phyloP scores from a whole-genome alignment of 2,329 filamentous ascomycete species.

The Parasarocladium wereldwijsianum region DNA sequence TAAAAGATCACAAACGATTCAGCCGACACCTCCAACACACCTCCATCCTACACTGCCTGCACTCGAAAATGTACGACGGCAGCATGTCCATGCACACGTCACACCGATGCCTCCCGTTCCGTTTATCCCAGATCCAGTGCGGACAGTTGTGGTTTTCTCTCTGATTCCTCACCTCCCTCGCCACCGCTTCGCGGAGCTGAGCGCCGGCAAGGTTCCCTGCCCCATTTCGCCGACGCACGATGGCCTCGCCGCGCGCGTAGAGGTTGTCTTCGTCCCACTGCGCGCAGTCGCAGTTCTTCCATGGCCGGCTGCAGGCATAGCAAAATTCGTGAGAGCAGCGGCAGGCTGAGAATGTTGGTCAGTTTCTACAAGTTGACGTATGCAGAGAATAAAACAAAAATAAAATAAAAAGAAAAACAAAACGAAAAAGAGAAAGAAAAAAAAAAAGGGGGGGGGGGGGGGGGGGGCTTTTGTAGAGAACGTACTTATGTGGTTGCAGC shows the following conservation, averaged over 20 bases:
- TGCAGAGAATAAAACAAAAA: background rate
- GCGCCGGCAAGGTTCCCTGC: background rate
- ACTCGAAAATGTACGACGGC: background rate
- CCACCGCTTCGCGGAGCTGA: background rate
- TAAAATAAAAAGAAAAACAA: background rate
- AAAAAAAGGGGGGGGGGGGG: no score
- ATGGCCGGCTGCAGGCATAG: background rate
- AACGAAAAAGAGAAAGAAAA: background rate
- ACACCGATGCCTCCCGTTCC: background rate
- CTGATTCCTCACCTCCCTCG: background rate
- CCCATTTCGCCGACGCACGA: background rate
- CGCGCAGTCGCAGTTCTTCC: conserved; percentile 1
- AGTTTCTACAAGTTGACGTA: background rate
- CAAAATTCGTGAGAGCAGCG: background rate
- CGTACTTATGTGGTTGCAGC: conserved; percentile 43
- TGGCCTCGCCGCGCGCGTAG: background rate
- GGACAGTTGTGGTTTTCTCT: background rate
- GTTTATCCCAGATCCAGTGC: background rate
- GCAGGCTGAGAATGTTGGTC: background rate
- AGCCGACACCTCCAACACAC: background rate
- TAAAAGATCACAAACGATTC: background rate
- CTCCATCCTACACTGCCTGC: background rate
- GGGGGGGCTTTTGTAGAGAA: no score
- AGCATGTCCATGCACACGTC: background rate
- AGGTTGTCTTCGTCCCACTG: conserved; percentile 1